Base-by-base conservation (phyloP, 2,329 filamentous ascomycete genomes). In the Acephala macrosclerotiorum region DNA sequence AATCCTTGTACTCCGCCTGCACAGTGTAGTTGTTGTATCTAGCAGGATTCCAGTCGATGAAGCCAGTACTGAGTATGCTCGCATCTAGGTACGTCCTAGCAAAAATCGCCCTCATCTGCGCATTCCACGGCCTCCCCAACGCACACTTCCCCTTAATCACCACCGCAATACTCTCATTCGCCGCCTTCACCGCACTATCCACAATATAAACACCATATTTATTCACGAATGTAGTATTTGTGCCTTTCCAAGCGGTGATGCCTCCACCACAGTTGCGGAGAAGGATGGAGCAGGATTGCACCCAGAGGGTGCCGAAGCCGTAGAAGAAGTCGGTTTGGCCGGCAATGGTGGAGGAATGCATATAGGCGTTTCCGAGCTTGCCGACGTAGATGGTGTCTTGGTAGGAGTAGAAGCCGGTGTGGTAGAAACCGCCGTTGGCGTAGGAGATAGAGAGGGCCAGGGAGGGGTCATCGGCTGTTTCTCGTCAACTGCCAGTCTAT, bases 331-430 rank as follows among this genome's bases (percentile, higher is more conserved):
- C 89, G 0, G 87, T 90, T 73, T 91, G 81, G 0, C 89, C 89
- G 0, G 86, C 89, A 5, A 91, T 82, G 40, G 87, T 82, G 61
- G 79, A 83, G 40, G 84, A 80, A 74, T 87, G 83, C 76, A 91
- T 88, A 77, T 90, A 91, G 0, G 85, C 85, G 68, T 89, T 90
- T 35, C 85, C 89, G 0, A 89, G 79, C 73, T 91, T 91, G 61
- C 89, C 89, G 18, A 91, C 75, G 70, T 90, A 91, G 3, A 91
- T 86, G 8, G 89, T 91, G 68, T 91, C 89, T 76, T 91, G 89
- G 72, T 88, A 91, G 65, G 85, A 88, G 72, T 89, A 88, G 71
- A 91, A 86, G 0, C 88, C 86, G 56, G 85, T 88, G 56, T 85
- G 85, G 74, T 91, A 91, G 73, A 91, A 91, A 0, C 87, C 87